Evolutionary conservation across 1,139 yeast species (phyloP).

Genomic region (Lizanozyma gosingica): DNA sequence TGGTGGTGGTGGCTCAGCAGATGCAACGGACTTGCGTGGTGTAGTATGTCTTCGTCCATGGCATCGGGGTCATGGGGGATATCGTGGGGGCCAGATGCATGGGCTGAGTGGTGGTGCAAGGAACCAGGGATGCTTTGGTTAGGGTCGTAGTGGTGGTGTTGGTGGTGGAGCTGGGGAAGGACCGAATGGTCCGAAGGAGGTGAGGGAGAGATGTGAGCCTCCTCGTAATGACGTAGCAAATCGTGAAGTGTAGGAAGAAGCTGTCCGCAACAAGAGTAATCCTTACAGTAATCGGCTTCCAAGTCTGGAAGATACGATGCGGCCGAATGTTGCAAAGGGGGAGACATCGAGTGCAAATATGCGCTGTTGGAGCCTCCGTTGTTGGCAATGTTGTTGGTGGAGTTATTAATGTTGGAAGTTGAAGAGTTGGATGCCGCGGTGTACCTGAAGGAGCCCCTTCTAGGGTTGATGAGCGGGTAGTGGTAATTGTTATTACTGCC

Average conservation of each 20-base stretch:
- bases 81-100: neutral
- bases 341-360: slow-evolving; percentile 31
- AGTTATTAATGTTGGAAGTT: slow-evolving; percentile 11
- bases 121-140: neutral
- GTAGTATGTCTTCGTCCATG: neutral
- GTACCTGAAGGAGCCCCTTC: slow-evolving; percentile 33
- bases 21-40: slow-evolving; percentile 22
- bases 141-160: neutral
- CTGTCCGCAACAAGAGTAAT: slow-evolving; percentile 93
- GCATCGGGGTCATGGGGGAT: neutral
- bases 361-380: slow-evolving; percentile 7
- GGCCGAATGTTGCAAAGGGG: slow-evolving; percentile 42
- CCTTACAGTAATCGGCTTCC: slow-evolving; percentile 94
- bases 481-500: slow-evolving; percentile 6
- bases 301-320: slow-evolving; percentile 81
- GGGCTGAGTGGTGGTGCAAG: neutral
- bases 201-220: slow-evolving; percentile 80
- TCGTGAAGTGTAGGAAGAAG: slow-evolving; percentile 89
- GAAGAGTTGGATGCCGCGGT: slow-evolving; percentile 9
- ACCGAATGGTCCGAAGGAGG: slow-evolving; percentile 34
- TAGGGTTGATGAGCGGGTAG: slow-evolving; percentile 28
- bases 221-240: slow-evolving; percentile 88
- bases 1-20: slow-evolving; percentile 27
- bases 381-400: slow-evolving; percentile 11
- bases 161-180: neutral